Conservation (phyloP, 2,329 filamentous ascomycete species). For the Pyricularia pennisetigena region DNA sequence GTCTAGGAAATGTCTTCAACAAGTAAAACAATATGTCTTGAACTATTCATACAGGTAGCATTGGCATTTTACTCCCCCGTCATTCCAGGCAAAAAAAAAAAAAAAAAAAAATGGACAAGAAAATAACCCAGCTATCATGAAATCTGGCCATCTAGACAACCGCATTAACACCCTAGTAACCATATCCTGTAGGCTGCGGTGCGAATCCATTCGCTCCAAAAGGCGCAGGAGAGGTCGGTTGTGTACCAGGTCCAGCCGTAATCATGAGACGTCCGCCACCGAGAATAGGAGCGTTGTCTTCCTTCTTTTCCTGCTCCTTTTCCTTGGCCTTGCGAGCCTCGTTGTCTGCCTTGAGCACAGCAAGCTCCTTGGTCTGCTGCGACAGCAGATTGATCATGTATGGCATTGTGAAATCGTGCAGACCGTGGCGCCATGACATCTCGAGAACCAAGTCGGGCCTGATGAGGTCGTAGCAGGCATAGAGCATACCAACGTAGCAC, state of each 20-base stretch:
- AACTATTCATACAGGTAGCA: conserved; percentile 1
- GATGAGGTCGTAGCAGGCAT: conserved; percentile 95
- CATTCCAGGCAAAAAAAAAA: not conserved
- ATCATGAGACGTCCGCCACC: conserved; percentile 87
- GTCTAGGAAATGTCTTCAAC: not conserved
- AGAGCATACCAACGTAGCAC: conserved; percentile 99
- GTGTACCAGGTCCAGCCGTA: conserved; percentile 66
- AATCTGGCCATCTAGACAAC: not conserved
- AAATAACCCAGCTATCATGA: not conserved
- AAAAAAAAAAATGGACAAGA: not conserved
- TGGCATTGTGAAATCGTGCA: conserved; percentile 97
- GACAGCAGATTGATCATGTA: conserved; percentile 99
- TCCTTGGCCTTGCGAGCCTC: conserved; percentile 44
- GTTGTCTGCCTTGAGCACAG: conserved; percentile 84
- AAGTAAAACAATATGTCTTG: not conserved
- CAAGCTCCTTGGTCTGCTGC: conserved; percentile 81
- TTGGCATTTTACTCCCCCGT: not conserved
- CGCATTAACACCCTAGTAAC: conserved; percentile 32
- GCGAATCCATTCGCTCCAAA: conserved; percentile 84
- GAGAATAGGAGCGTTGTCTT: conserved; percentile 89
- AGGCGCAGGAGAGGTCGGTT: conserved; percentile 51
- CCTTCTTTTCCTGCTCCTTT: conserved; percentile 57
- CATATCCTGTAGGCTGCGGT: conserved; percentile 77
- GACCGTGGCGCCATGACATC: conserved; percentile 90
- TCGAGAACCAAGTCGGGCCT: conserved; percentile 88